These are phyloP conservation scores for Pterocarpus macrocarpus DNA, from an alignment of 306 rosid species.

Conservation along the genomic window DNA sequence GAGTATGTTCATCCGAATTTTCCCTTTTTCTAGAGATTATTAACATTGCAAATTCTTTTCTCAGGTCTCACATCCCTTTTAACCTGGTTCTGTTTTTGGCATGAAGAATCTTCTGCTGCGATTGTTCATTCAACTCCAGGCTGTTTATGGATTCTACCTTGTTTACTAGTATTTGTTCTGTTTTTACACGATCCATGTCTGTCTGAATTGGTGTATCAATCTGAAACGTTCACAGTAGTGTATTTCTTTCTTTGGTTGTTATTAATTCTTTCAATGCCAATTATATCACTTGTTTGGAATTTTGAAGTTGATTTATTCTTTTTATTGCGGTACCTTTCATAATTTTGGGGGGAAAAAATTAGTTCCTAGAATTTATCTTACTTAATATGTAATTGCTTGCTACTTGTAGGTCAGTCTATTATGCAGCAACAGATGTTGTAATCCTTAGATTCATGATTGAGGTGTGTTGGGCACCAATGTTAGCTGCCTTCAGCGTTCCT, in stretches of 20 bases:
- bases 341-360: neutral
- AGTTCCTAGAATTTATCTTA: neutral
- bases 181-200: slow-evolving; percentile 33
- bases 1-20: slow-evolving; percentile 72
- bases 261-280: slow-evolving; percentile 1
- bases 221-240: slow-evolving; percentile 21
- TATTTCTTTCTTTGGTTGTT: neutral
- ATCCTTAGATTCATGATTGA: slow-evolving; percentile 97
- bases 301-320: slow-evolving; percentile 35
- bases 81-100: slow-evolving; percentile 28
- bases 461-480: slow-evolving; percentile 99
- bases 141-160: slow-evolving; percentile 34
- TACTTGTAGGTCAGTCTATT: slow-evolving; percentile 88
- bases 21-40: slow-evolving; percentile 28
- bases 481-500: slow-evolving; percentile 99
- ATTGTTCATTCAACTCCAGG: slow-evolving; percentile 6
- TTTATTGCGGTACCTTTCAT: slow-evolving; percentile 3
- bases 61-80: slow-evolving; percentile 23
- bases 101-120: slow-evolving; percentile 28
- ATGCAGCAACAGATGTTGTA: slow-evolving; percentile 95
- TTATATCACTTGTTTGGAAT: slow-evolving; percentile 9
- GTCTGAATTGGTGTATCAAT: slow-evolving; percentile 34
- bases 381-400: slow-evolving; percentile 45
- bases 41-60: slow-evolving; percentile 35
- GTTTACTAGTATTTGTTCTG: slow-evolving; percentile 27